phyloP scores from a whole-genome alignment of 2,329 filamentous ascomycete genomes.

The Cladosporium sp. region DNA sequence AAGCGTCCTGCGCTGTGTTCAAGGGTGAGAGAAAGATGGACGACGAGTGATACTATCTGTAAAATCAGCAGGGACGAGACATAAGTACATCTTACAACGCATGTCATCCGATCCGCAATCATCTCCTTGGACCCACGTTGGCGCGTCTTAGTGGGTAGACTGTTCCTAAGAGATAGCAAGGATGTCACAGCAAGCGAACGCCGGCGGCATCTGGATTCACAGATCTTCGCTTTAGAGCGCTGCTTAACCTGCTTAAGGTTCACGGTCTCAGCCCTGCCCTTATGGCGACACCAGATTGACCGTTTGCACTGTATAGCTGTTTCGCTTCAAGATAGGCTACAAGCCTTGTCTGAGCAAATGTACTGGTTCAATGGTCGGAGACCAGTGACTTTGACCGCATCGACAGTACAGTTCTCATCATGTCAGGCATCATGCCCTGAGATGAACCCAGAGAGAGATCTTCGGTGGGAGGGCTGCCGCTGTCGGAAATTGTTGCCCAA shows the following conservation, averaged over 20 bases:
- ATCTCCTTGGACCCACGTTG: neutral
- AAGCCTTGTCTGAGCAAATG: too few relatives aligned
- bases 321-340: too few relatives aligned
- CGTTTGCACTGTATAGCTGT: neutral
- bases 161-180: neutral
- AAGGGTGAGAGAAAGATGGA: neutral
- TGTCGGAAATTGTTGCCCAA: neutral
- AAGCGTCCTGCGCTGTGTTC: conserved; percentile 3
- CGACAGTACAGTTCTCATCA: too few relatives aligned
- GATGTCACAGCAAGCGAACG: conserved; percentile 1
- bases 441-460: neutral
- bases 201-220: conserved; percentile 3
- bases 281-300: neutral
- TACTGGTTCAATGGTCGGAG: too few relatives aligned
- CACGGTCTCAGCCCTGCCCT: neutral
- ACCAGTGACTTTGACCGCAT: too few relatives aligned
- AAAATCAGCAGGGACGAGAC: neutral
- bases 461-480: neutral
- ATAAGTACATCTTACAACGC: neutral
- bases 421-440: too few relatives aligned
- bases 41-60: neutral
- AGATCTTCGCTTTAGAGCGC: neutral
- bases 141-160: neutral
- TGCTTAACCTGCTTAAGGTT: neutral
- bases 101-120: neutral